Evolutionary conservation across 805 yeast genomes (phyloP).

Genomic region (Saccharomycopsis sp.): DNA sequence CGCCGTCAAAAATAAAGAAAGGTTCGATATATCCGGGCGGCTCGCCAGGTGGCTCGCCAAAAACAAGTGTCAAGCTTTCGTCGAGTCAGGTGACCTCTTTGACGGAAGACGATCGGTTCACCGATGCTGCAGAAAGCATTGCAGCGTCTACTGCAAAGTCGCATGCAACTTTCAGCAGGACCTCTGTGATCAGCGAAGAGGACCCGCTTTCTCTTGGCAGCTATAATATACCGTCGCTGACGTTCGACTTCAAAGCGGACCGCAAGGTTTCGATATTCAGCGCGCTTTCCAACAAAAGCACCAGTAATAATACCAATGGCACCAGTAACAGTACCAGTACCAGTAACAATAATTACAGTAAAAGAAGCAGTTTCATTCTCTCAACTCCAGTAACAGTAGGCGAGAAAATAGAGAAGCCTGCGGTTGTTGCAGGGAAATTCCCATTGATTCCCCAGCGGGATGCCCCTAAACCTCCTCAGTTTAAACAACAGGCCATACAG

Average conservation of each 20-base stretch:
- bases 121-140: neutral
- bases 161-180: neutral
- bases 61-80: neutral
- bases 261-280: conserved; percentile 1
- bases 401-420: neutral
- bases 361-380: neutral
- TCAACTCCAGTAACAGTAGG: neutral
- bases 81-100: neutral
- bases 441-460: conserved; percentile 19
- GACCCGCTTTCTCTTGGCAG: too few species aligned
- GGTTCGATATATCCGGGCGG: neutral
- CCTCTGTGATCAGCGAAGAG: conserved; percentile 5
- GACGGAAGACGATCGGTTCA: neutral
- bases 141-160: neutral
- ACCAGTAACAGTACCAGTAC: neutral
- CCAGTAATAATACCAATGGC: neutral
- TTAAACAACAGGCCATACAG: too few species aligned
- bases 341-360: neutral
- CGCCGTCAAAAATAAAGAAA: too few species aligned
- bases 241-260: neutral
- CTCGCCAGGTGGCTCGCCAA: neutral
- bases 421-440: neutral
- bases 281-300: neutral
- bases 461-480: conserved; percentile 22
- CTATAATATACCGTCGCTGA: neutral